These are phyloP conservation scores for Ustilago hordei DNA, from an alignment of 1,284 basidiomycete species.

Conservation along the genomic window DNA sequence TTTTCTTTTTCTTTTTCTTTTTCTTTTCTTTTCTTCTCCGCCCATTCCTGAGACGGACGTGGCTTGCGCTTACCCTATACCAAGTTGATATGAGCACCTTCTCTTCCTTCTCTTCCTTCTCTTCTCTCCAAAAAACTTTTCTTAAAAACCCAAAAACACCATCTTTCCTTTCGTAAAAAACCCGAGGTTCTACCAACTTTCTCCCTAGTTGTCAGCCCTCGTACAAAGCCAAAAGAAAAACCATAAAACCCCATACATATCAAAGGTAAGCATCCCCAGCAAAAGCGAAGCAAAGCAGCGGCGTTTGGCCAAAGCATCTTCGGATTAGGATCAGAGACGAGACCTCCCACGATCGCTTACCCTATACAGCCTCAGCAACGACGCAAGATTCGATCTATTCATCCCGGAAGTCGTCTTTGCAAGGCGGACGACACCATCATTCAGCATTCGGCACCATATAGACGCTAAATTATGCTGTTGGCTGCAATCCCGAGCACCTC, in stretches of 20 bases:
- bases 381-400: too few relatives aligned
- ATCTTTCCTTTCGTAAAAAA: slow-evolving; percentile 32
- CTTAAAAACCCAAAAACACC: slow-evolving; percentile 52
- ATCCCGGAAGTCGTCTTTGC: too few relatives aligned
- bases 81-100: slow-evolving; percentile 23
- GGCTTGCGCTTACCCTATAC: slow-evolving; percentile 13
- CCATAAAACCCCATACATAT: slow-evolving; percentile 37
- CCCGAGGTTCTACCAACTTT: slow-evolving; percentile 43
- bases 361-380: too few relatives aligned
- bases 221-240: slow-evolving; percentile 43
- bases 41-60: not conserved
- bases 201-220: slow-evolving; percentile 30
- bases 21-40: not conserved
- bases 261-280: slow-evolving; percentile 26
- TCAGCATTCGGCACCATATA: not conserved
- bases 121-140: slow-evolving; percentile 44
- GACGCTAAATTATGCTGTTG: not conserved
- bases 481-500: not conserved
- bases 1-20: not conserved
- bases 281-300: not conserved
- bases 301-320: not conserved
- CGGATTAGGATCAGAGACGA: not conserved
- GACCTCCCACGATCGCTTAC: too few relatives aligned
- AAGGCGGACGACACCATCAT: not conserved
- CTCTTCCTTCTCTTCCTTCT: slow-evolving; percentile 30